A percentile compares a stretch with the other conserved stretches of the same genome.
Conservation (phyloP, 441 rosid species). For the Raphanus hybrid region DNA sequence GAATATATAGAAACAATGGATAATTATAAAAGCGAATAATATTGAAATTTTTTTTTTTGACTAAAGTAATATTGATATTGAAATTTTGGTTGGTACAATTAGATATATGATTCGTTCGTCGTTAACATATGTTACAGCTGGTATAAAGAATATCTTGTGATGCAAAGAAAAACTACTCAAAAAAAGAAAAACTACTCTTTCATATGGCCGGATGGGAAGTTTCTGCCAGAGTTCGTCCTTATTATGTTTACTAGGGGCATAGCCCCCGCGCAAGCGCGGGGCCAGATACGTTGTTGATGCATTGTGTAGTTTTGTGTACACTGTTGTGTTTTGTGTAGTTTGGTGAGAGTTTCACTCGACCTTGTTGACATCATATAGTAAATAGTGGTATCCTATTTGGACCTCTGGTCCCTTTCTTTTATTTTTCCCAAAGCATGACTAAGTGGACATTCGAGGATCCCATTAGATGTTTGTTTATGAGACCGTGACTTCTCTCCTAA, state of each 20-base stretch:
- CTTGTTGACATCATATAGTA: too few species aligned
- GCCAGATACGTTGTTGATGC: too few species aligned
- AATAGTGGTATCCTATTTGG: too few species aligned
- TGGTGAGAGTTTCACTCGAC: too few species aligned
- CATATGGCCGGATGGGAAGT: conserved; percentile 25
- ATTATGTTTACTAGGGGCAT: conserved; percentile 39
- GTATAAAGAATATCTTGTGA: not conserved
- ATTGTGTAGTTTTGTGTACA: too few species aligned
- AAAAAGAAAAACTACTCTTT: conserved; percentile 1
- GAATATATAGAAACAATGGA: not conserved
- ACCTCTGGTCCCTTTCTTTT: too few species aligned
- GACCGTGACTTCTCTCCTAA: too few species aligned
- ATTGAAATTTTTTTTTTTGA: not conserved
- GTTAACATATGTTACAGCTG: conserved; percentile 4
- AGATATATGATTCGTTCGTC: conserved; percentile 8
- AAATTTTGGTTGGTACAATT: conserved; percentile 5
- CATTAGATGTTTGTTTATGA: too few species aligned
- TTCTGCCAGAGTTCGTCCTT: conserved; percentile 33
- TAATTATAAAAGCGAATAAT: not conserved
- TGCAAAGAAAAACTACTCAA: not conserved
- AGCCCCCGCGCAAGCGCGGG: too few species aligned
- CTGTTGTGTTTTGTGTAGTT: too few species aligned
- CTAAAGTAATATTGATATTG: not conserved
- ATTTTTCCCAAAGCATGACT: too few species aligned
- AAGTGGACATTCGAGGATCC: too few species aligned